These are phyloP conservation scores for Quercus tomentella DNA, from an alignment of 331 rosid genomes.

Conservation along the genomic window DNA sequence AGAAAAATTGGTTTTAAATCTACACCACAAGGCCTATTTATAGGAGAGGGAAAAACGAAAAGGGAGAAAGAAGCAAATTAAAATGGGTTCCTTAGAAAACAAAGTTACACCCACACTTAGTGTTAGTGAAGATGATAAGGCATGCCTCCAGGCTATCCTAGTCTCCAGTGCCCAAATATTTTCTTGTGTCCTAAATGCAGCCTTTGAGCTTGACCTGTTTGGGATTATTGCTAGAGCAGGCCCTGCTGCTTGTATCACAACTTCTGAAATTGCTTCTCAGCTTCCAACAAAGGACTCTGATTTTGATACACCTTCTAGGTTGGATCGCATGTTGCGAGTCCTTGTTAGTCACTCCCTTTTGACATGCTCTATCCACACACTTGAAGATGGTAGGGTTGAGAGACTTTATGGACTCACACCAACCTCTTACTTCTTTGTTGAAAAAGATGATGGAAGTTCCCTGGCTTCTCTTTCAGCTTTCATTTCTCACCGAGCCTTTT, in stretches of 20 bases:
- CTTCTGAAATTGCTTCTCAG: conserved; percentile 10
- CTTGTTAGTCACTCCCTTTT: conserved; percentile 14
- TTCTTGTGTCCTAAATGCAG: conserved; percentile 8
- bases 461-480: neutral
- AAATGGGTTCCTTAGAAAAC: no score
- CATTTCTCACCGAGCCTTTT: no score
- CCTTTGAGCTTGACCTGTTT: conserved; percentile 16
- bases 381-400: conserved; percentile 1
- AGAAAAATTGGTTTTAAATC: no score
- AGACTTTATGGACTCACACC: conserved; percentile 14
- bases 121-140: conserved; percentile 10
- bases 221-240: neutral
- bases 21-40: no score
- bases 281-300: conserved; percentile 9
- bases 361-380: neutral
- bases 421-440: neutral
- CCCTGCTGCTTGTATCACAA: neutral
- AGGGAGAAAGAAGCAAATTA: no score
- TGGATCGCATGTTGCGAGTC: conserved; percentile 15
- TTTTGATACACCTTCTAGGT: neutral
- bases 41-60: no score
- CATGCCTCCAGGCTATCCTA: conserved; percentile 13
- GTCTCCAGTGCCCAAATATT: conserved; percentile 1
- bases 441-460: neutral
- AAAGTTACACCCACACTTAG: no score